Percentiles rank a stretch among this genome's conserved stretches.
Conservation (phyloP, 1,284 basidiomycete genomes). For the Marasmius tenuissimus region DNA sequence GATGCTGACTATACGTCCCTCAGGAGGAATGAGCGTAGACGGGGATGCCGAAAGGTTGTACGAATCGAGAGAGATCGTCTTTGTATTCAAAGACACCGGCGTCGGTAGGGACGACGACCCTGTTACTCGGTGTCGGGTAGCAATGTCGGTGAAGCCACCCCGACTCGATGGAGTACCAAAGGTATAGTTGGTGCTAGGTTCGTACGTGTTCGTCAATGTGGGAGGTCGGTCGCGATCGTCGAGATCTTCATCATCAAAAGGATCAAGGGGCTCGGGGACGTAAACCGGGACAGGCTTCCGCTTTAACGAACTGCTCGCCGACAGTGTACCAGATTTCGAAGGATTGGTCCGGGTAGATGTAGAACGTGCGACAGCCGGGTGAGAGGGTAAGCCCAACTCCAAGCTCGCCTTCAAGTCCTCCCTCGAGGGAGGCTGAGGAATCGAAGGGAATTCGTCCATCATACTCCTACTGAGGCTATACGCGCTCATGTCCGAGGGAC, state of each 20-base stretch:
- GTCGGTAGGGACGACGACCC: neutral
- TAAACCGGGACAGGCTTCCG: slow-evolving; percentile 12
- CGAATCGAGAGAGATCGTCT: neutral
- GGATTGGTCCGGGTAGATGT: neutral
- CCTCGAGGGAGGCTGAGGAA: neutral
- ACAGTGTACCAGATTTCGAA: neutral
- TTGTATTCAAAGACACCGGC: neutral
- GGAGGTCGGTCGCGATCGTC: neutral
- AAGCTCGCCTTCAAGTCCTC: neutral
- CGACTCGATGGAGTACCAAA: too few relatives aligned
- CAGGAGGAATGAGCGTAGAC: neutral
- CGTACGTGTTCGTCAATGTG: too few relatives aligned
- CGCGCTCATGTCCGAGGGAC: slow-evolving; percentile 1
- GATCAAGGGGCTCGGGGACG: slow-evolving; percentile 19
- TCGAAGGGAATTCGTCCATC: neutral
- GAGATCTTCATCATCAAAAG: slow-evolving; percentile 21
- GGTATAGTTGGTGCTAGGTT: too few relatives aligned
- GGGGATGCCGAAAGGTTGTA: too few relatives aligned
- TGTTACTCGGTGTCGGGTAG: too few relatives aligned
- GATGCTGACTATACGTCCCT: neutral
- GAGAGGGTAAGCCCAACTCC: neutral
- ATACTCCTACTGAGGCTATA: neutral
- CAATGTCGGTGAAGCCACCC: slow-evolving; percentile 1
- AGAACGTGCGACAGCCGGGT: neutral
- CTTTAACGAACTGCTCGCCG: slow-evolving; percentile 4